A percentile compares a stretch with the other conserved stretches of the same genome.
phyloP scores from a whole-genome alignment of 2,329 filamentous ascomycete species.

The Colletotrichum euphorbiae region DNA sequence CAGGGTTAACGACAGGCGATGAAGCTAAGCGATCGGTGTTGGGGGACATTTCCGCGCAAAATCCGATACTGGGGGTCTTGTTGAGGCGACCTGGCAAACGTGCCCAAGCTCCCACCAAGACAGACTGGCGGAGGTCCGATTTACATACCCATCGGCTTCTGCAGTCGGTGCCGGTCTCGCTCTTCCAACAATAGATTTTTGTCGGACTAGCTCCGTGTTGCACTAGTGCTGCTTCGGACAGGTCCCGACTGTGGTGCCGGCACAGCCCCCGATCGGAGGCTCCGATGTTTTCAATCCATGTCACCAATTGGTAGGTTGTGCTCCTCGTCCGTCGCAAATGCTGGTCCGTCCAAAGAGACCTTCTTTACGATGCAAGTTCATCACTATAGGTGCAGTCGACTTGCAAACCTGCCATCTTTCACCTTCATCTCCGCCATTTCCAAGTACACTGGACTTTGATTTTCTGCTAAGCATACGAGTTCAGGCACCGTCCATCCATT shows the following conservation, averaged over 20 bases:
- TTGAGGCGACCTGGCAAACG: too few species aligned
- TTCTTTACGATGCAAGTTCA: neutral
- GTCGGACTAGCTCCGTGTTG: constrained; percentile 2
- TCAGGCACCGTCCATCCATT: constrained; percentile 35
- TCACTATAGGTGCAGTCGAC: too few species aligned
- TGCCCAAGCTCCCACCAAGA: neutral
- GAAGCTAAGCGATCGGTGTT: constrained; percentile 12
- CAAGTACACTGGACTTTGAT: too few species aligned
- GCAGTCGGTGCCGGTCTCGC: constrained; percentile 6
- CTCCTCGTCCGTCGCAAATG: neutral
- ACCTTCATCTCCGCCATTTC: too few species aligned
- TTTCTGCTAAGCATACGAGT: neutral
- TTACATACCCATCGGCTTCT: constrained; percentile 9
- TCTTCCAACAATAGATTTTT: neutral
- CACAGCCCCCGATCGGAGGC: neutral
- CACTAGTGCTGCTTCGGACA: neutral
- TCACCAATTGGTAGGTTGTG: neutral
- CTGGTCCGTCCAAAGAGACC: neutral
- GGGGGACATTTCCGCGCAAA: constrained; percentile 9
- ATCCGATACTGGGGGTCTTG: neutral
- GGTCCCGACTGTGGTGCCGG: neutral
- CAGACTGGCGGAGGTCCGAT: constrained; percentile 28
- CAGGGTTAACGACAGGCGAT: constrained; percentile 6
- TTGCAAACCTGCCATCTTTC: too few species aligned
- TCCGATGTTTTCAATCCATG: neutral